Evolutionary conservation across 805 yeast species (phyloP).

Genomic region (Yamadazyma olivae): DNA sequence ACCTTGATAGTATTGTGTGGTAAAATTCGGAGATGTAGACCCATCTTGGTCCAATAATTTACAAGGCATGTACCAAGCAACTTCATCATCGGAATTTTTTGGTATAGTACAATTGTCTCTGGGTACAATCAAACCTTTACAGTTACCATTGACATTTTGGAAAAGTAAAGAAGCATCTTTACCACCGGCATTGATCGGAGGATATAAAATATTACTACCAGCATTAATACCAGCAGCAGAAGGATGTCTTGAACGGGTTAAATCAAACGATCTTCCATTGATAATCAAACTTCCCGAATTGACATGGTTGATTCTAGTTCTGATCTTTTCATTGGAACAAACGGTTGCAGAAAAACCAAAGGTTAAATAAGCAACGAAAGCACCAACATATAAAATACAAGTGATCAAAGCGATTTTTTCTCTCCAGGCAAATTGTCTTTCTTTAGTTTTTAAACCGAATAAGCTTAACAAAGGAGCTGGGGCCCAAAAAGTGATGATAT

Average conservation of each 20-base stretch:
- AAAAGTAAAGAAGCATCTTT: slow-evolving; percentile 79
- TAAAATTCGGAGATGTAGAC: slow-evolving; percentile 60
- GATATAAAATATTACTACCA: slow-evolving; percentile 72
- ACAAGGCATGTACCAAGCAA: slow-evolving; percentile 98
- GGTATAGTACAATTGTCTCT: slow-evolving; percentile 72
- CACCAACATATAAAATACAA: slow-evolving; percentile 69
- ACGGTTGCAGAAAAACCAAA: slow-evolving; percentile 89
- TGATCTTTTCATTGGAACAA: slow-evolving; percentile 46
- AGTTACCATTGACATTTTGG: slow-evolving; percentile 90
- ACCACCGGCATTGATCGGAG: slow-evolving; percentile 87
- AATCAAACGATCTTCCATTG: slow-evolving; percentile 77
- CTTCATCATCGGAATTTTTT: slow-evolving; percentile 42
- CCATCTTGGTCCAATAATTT: slow-evolving; percentile 68
- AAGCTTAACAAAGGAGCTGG: slow-evolving; percentile 69
- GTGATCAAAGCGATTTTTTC: slow-evolving; percentile 87
- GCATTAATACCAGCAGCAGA: slow-evolving; percentile 72
- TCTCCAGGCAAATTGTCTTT: slow-evolving; percentile 94
- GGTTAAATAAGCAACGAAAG: slow-evolving; percentile 78
- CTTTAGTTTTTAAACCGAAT: slow-evolving; percentile 75
- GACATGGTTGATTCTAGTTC: slow-evolving; percentile 62
- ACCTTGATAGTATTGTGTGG: slow-evolving; percentile 67
- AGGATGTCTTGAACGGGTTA: slow-evolving; percentile 74
- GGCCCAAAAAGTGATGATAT: slow-evolving; percentile 85
- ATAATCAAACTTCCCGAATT: slow-evolving; percentile 61
- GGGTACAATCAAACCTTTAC: slow-evolving; percentile 75